Evolutionary conservation across 2,329 filamentous ascomycete species (phyloP).

Genomic region (Botrytis fragariae): DNA sequence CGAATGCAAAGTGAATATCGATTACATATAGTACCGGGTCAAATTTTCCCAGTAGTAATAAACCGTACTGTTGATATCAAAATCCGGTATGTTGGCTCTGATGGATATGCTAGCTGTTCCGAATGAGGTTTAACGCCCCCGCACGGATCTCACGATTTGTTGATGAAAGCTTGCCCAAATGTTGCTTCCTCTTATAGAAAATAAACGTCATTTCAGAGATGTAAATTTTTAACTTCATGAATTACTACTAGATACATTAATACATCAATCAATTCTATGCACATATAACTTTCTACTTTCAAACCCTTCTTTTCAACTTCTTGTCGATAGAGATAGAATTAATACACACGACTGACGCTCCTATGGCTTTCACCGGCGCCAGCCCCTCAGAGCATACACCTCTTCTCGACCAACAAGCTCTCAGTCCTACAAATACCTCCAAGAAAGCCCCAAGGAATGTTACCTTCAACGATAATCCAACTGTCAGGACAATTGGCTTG

Average conservation of each 20-base stretch:
- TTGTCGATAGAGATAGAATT: neutral
- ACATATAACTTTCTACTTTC: neutral
- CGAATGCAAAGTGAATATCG: neutral
- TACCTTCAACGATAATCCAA: conserved; percentile 72
- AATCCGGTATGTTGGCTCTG: neutral
- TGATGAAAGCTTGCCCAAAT: conserved; percentile 14
- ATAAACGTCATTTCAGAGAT: conserved; percentile 18
- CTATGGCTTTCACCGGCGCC: conserved; percentile 15
- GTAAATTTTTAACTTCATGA: conserved; percentile 1
- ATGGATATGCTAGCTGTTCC: neutral
- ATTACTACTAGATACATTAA: neutral
- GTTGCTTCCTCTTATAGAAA: conserved; percentile 2
- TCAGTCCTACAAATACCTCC: conserved; percentile 7
- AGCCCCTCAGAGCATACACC: conserved; percentile 17
- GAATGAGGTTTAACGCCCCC: neutral
- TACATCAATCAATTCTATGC: neutral
- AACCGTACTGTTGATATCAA: neutral
- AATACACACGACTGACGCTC: neutral
- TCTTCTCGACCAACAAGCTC: conserved; percentile 8
- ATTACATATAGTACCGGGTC: neutral
- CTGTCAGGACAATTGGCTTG: conserved; percentile 57
- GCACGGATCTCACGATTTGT: conserved; percentile 7
- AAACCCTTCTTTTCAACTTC: neutral
- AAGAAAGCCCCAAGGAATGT: conserved; percentile 52
- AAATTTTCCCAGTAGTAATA: neutral